A percentile compares a stretch with the other conserved stretches of the same genome.
These are phyloP conservation scores for Kodamaea jinghongensis DNA, from an alignment of 805 yeast genomes.

Conservation along the genomic window DNA sequence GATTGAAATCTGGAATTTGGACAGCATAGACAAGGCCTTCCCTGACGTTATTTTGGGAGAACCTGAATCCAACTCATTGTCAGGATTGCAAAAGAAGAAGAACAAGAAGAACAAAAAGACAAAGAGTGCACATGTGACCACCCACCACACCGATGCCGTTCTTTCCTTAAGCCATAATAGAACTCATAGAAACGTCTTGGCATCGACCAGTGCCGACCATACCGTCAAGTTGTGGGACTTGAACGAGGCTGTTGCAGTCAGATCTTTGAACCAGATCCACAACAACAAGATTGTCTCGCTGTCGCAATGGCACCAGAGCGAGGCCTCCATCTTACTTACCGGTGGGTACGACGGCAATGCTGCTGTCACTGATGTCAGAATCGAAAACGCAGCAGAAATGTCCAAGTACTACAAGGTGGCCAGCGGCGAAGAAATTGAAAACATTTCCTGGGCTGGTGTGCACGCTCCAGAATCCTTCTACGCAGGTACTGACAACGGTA, in stretches of 20 bases:
- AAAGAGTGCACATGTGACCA: slow-evolving; percentile 51
- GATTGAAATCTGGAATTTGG: slow-evolving; percentile 95
- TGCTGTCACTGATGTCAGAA: slow-evolving; percentile 83
- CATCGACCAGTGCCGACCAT: slow-evolving; percentile 92
- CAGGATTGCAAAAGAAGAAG: slow-evolving; percentile 41
- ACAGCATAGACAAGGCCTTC: slow-evolving; percentile 87
- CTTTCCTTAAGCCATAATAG: slow-evolving; percentile 82
- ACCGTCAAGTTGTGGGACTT: slow-evolving; percentile 97
- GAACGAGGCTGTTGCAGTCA: slow-evolving; percentile 67
- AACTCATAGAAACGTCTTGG: slow-evolving; percentile 77
- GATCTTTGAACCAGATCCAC: slow-evolving; percentile 72
- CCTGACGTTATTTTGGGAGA: slow-evolving; percentile 93
- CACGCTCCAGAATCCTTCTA: slow-evolving; percentile 53
- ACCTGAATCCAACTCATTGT: slow-evolving; percentile 45
- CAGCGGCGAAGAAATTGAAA: slow-evolving; percentile 80
- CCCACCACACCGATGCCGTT: slow-evolving; percentile 93
- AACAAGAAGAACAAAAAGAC: slow-evolving; percentile 47
- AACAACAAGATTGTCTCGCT: slow-evolving; percentile 77
- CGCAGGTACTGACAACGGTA: slow-evolving; percentile 91
- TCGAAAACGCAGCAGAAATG: slow-evolving; percentile 57
- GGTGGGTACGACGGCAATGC: slow-evolving; percentile 91
- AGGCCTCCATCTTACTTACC: slow-evolving; percentile 69
- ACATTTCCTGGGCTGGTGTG: slow-evolving; percentile 64
- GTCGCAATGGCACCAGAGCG: slow-evolving; percentile 77
- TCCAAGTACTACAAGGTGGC: slow-evolving; percentile 62